Evolutionary conservation across 495 filamentous ascomycete species (phyloP), one percentile per base, ranked within the genome.

Genomic region (Aeminium ludgeri): DNA sequence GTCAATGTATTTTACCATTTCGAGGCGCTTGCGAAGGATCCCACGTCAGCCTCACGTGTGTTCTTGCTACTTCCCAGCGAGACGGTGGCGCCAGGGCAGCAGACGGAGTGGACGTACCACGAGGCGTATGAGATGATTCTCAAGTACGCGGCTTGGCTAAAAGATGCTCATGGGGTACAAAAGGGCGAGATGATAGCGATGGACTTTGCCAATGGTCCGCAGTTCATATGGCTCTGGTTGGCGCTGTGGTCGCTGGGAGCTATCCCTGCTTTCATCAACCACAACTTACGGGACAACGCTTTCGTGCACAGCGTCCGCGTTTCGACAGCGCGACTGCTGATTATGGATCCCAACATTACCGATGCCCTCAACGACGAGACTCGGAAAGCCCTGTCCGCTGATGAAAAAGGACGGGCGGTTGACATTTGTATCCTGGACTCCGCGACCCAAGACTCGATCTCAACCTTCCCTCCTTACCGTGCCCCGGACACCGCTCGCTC

Each of bases 181-280:
- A 69, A 74, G 30, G 72, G 72, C 46, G 83, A 95, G 35, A 72
- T 96, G 35, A 81, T 97, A 2, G 87, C 86, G 0, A 66, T 97
- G 52, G 74, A 94, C 58, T 81, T 86, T 48, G 80, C 80, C 62
- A 97, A 97, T 53, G 82, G 74, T 18, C 76, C 82, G 11, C 70
- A 71, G 4, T 89, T 86, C 52, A 49, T 93, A 10, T 91, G 92
- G 62, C 43, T 94, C n/a, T 71, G 75, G 64, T 65, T 92, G 17
- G 89, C 79, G 0, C 59, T 95, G 23, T 95, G 87, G 86, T 74
- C 77, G 13, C 74, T 96, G 30, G 89, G 89, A 0, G 86, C 82
- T 0, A 72, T 70, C 19, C 86, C 87, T n/a, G 89, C 87, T 0
- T 82, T 91, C 45, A 80, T 97, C 62, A 97, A 97, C 57, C 92